Base-by-base conservation (phyloP, 192 early-diverging fungal genomes). In the Cladochytrium replicatum region DNA sequence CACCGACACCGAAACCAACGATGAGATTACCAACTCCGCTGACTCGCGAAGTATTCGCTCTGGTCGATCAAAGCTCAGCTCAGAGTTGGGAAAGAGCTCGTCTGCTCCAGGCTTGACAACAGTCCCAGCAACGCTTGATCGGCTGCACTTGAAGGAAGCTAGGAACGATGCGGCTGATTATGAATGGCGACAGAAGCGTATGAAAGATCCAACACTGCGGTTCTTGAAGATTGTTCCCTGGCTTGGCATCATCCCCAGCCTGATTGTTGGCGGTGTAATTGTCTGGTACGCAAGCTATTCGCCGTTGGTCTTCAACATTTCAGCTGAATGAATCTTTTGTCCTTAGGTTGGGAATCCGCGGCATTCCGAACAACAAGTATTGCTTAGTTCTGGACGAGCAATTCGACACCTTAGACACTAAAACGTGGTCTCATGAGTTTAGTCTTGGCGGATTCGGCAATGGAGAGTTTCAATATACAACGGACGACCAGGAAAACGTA, bases 401-500 rank as follows among this genome's bases (percentile, higher is more conserved):
- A 13, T 37, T 37, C 17, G 34, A 37, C 17, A 13, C 13, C 13
- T 37, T 37, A 13, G 34, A 37, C 17, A 13, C 17, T 37, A 37
- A 37, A 13, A 37, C 34, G 13, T 37, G 34, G 34, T 37, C 13
- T 37, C 17, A 13, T 13, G 17, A 13, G 34, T 13, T 37, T 37
- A 37, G 13, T 37, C 17, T 37, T 37, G 34, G 34, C 17, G 13
- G 17, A 13, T 37, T 13, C 17, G 17, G 34, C 34, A 37, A 37
- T 37, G 34, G 34, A 37, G 13, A 37, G 34, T 37, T 37, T 37
- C 13, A 37, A 37, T 37, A 37, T 17, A 37, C 34, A 13, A 37
- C 34, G 17, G 17, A 37, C 34, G 13, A 13, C 34, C 13, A 17
- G 13, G 17, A 37, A 37, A 75, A 74, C 32, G 66, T 61, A 8